These are phyloP conservation scores for Pestalotiopsis sp. DNA, from an alignment of 2,329 filamentous ascomycete genomes.

Conservation along the genomic window DNA sequence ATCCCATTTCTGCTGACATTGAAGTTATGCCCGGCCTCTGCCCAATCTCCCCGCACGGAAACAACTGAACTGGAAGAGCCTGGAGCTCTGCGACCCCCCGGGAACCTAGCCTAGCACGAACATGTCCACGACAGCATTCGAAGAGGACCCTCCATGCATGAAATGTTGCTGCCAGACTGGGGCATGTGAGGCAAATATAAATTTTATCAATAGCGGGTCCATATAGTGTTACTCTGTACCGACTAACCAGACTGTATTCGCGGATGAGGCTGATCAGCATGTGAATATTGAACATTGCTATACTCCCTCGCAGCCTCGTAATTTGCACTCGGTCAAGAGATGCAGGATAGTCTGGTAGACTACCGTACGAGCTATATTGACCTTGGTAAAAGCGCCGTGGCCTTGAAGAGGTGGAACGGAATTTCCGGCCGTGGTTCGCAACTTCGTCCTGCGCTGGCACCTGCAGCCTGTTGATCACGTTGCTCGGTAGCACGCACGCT, in stretches of 20 bases:
- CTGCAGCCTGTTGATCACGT: not conserved
- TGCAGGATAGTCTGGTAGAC: not conserved
- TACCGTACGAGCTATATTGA: not conserved
- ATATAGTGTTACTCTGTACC: not conserved
- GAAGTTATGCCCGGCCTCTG: not conserved
- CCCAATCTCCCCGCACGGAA: not conserved
- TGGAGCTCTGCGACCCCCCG: not conserved
- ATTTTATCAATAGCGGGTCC: not conserved
- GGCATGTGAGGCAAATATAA: not conserved
- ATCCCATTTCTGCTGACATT: not conserved
- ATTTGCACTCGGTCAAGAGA: not conserved
- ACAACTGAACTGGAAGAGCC: not conserved
- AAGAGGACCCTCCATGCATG: slow-evolving; percentile 10
- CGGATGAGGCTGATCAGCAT: not conserved
- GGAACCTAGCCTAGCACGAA: not conserved
- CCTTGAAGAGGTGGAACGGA: not conserved
- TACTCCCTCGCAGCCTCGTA: not conserved
- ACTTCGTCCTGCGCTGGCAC: not conserved
- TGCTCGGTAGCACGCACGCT: not conserved
- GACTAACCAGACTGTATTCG: not conserved
- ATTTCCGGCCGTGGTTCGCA: not conserved
- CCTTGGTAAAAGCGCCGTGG: not conserved
- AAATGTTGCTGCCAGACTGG: not conserved
- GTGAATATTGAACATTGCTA: not conserved
- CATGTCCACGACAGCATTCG: not conserved